phyloP scores from a whole-genome alignment of 306 rosid genomes.

The Pyrus communis region DNA sequence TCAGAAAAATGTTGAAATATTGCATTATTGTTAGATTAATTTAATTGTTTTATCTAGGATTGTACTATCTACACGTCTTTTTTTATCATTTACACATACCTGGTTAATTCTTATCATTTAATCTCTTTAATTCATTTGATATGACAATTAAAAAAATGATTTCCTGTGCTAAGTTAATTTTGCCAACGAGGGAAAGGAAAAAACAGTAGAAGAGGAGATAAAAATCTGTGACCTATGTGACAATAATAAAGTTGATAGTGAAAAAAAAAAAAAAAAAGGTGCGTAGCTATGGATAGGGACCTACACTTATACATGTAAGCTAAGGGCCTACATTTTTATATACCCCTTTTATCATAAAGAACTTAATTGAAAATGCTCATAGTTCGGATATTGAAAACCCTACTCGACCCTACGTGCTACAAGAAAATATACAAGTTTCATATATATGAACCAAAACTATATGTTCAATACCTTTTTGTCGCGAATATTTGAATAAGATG shows the following conservation, averaged over 20 bases:
- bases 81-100: too few species aligned
- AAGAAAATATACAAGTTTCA: background rate
- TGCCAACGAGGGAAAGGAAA: background rate
- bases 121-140: too few species aligned
- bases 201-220: background rate
- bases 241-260: background rate
- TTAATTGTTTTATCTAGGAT: too few species aligned
- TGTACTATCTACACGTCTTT: rapidly evolving
- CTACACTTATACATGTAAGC: background rate
- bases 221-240: background rate
- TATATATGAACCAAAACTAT: too few species aligned
- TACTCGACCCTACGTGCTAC: background rate
- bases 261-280: too few species aligned
- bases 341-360: background rate
- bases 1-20: background rate
- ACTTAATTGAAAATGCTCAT: background rate
- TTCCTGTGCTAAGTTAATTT: too few species aligned
- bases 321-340: background rate
- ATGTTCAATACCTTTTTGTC: background rate
- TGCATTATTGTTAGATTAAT: background rate
- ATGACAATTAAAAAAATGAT: rapidly evolving
- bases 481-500: background rate
- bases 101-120: too few species aligned
- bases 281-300: background rate
- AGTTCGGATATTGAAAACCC: background rate